phyloP scores from a whole-genome alignment of 306 rosid species.

The Castanea sativa region DNA sequence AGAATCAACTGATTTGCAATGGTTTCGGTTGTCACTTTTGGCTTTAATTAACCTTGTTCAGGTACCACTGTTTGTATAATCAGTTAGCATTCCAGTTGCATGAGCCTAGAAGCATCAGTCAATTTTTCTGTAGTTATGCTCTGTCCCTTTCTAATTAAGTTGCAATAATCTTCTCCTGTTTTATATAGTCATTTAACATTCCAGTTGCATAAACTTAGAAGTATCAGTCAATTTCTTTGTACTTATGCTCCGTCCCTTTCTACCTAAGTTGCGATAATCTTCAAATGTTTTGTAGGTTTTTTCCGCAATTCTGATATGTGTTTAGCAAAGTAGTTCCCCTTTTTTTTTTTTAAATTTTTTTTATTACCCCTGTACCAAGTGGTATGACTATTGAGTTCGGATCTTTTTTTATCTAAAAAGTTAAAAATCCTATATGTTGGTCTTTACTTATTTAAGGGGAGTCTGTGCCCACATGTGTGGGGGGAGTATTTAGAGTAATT shows the following conservation, averaged over 20 bases:
- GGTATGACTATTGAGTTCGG: no score
- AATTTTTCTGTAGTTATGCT: not conserved
- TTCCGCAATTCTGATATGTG: not conserved
- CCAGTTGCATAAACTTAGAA: not conserved
- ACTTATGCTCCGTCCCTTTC: not conserved
- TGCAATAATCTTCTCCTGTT: not conserved
- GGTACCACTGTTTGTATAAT: conserved; percentile 41
- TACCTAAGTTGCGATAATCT: not conserved
- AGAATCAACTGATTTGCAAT: conserved; percentile 62
- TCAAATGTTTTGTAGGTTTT: not conserved
- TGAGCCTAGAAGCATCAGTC: conserved; percentile 1
- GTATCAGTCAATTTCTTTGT: not conserved
- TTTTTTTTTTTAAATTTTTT: not conserved
- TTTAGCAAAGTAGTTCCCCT: not conserved
- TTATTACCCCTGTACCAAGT: not conserved
- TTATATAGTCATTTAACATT: conserved; percentile 4
- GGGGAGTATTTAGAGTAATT: no score
- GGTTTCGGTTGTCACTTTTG: conserved; percentile 75
- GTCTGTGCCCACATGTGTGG: no score
- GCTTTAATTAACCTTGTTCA: conserved; percentile 80
- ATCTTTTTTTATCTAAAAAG: no score
- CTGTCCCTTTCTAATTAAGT: not conserved
- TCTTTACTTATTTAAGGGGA: no score
- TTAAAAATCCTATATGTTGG: no score
- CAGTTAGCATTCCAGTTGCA: not conserved